These are phyloP conservation scores for Phanerodontia chrysosporium DNA, from an alignment of 768 basidiomycete species.

Conservation along the genomic window DNA sequence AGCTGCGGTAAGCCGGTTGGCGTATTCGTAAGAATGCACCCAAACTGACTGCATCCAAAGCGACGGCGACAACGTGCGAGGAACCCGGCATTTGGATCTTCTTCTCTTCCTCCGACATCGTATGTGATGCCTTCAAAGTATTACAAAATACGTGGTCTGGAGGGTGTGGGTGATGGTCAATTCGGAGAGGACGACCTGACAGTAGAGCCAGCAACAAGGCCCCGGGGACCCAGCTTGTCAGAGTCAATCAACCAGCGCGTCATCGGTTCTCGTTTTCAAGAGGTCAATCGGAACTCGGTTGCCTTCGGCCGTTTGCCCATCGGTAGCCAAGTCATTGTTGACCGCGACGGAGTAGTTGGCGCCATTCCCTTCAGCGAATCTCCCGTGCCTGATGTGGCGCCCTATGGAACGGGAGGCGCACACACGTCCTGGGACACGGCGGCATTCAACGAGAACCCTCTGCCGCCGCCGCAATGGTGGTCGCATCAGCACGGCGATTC, in stretches of 20 bases:
- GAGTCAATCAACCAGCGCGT: constrained; percentile 61
- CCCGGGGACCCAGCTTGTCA: constrained; percentile 38
- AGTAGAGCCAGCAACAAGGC: neutral
- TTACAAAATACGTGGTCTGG: constrained; percentile 65
- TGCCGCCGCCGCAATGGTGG: constrained; percentile 27
- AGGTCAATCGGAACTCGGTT: constrained; percentile 59
- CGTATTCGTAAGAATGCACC: neutral
- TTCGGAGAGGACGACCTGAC: constrained; percentile 36
- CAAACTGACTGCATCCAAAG: neutral
- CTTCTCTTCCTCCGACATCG: constrained; percentile 70
- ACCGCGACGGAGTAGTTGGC: constrained; percentile 41
- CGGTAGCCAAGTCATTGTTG: constrained; percentile 52
- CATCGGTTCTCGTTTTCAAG: constrained; percentile 68
- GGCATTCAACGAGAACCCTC: constrained; percentile 19
- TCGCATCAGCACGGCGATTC: constrained; percentile 21
- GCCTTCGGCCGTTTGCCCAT: constrained; percentile 56
- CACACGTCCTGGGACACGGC: constrained; percentile 27
- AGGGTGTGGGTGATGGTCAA: constrained; percentile 56
- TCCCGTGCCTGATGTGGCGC: constrained; percentile 49
- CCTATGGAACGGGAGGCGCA: constrained; percentile 46
- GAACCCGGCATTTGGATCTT: constrained; percentile 63
- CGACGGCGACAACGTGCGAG: constrained; percentile 43
- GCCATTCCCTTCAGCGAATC: constrained; percentile 15
- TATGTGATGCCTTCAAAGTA: constrained; percentile 79
- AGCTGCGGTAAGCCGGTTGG: neutral